Percentiles rank a stretch among this genome's conserved stretches.
Evolutionary conservation across 441 rosid genomes (phyloP).

Genomic region (Manihot esculenta): DNA sequence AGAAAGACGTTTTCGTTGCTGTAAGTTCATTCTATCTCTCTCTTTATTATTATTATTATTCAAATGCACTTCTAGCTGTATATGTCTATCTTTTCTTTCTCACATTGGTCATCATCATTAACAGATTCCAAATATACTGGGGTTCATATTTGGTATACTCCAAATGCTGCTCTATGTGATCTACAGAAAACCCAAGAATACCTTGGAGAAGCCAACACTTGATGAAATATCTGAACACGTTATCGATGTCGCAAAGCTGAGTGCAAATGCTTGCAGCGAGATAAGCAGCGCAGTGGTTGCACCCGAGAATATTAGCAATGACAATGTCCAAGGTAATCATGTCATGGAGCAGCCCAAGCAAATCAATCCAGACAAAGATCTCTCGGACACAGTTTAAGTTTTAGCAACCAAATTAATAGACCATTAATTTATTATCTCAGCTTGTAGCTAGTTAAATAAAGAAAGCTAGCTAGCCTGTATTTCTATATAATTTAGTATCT

Average conservation of each 20-base stretch:
- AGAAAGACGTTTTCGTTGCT: conserved; percentile 57
- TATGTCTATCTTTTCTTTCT: no score
- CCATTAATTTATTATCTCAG: no score
- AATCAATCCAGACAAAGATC: background rate
- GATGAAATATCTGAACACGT: conserved; percentile 50
- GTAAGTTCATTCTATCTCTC: conserved; percentile 38
- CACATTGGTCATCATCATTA: no score
- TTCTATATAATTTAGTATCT: no score
- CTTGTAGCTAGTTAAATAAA: no score
- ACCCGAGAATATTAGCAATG: conserved; percentile 11
- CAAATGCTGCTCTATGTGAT: conserved; percentile 77
- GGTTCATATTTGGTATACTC: conserved; percentile 65
- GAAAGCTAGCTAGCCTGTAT: no score
- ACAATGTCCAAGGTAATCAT: background rate
- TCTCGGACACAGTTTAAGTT: conserved; percentile 12
- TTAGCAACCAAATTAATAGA: background rate
- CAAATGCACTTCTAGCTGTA: no score
- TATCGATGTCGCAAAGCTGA: conserved; percentile 49
- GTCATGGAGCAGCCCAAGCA: conserved; percentile 5
- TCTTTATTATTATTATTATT: background rate
- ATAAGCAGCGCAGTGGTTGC: conserved; percentile 33
- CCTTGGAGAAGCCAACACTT: conserved; percentile 39
- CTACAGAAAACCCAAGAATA: conserved; percentile 52
- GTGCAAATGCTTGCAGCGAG: conserved; percentile 35
- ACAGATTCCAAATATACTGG: conserved; percentile 81